Evolutionary conservation across 1,284 basidiomycete species (phyloP).

Genomic region (Phellopilus nigrolimitatus): DNA sequence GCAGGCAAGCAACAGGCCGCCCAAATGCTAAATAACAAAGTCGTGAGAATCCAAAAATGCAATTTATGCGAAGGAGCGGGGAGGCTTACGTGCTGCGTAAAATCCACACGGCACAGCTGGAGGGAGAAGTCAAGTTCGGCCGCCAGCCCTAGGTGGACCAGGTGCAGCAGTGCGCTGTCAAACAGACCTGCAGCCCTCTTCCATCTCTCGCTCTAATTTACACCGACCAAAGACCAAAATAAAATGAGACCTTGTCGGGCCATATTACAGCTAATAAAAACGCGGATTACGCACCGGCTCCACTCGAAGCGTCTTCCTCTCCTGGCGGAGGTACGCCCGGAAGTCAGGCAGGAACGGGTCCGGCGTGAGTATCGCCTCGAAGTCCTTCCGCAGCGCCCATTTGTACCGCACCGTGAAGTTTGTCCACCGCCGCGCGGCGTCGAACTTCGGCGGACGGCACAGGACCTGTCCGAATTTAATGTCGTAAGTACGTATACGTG

Average conservation of each 20-base stretch:
- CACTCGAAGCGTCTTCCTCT: background rate
- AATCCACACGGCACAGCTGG: constrained; percentile 13
- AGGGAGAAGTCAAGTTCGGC: constrained; percentile 7
- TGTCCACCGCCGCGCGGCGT: constrained; percentile 35
- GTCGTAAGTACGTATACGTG: background rate
- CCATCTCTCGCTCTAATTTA: background rate
- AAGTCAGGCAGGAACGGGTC: constrained; percentile 16
- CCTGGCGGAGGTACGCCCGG: constrained; percentile 5
- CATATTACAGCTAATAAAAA: background rate
- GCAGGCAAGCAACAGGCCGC: constrained; percentile 1
- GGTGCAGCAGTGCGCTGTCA: background rate
- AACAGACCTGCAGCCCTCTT: background rate
- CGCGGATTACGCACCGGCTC: background rate
- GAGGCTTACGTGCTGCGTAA: constrained; percentile 9
- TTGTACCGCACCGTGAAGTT: constrained; percentile 66
- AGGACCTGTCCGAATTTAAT: constrained; percentile 30
- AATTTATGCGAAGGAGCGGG: background rate
- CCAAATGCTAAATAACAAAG: constrained; percentile 7
- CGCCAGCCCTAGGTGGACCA: background rate
- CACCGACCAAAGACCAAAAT: no score
- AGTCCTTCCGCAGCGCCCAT: constrained; percentile 62
- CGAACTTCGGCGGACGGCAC: constrained; percentile 30
- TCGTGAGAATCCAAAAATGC: background rate
- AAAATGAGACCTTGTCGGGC: no score
- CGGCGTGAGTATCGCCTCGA: constrained; percentile 38